Conservation (phyloP, 2,329 filamentous ascomycete genomes). For the Neonectria neomacrospora region DNA sequence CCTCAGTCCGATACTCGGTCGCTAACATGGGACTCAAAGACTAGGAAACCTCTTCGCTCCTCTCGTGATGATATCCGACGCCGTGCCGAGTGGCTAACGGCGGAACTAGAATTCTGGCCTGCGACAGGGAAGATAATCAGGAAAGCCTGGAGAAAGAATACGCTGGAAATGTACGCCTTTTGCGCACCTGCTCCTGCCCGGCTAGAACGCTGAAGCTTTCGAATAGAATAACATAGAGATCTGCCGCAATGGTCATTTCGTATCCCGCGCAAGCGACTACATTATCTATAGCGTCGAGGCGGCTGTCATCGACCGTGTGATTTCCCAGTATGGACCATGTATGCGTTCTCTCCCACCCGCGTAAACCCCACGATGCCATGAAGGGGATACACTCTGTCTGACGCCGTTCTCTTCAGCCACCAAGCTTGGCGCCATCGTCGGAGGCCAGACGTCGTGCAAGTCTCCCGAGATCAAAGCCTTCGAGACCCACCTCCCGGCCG, state of each 20-base stretch:
- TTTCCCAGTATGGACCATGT: constrained; percentile 92
- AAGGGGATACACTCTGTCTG: constrained; percentile 5
- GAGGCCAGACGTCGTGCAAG: constrained; percentile 98
- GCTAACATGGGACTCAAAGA: constrained; percentile 40
- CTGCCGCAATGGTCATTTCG: constrained; percentile 91
- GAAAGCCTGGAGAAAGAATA: constrained; percentile 85
- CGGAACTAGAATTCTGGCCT: constrained; percentile 83
- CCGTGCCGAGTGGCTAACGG: constrained; percentile 46
- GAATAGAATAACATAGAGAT: constrained; percentile 82
- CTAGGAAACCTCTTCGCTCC: constrained; percentile 25
- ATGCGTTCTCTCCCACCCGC: constrained; percentile 48
- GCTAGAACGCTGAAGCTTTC: constrained; percentile 60
- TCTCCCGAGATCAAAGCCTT: constrained; percentile 95
- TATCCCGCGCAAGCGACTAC: constrained; percentile 96
- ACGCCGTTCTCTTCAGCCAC: constrained; percentile 70
- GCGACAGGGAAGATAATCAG: constrained; percentile 91
- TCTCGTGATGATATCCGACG: constrained; percentile 24
- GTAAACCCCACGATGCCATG: constrained; percentile 7
- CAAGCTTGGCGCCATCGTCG: constrained; percentile 93
- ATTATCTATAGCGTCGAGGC: constrained; percentile 99
- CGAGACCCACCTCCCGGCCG: constrained; percentile 84
- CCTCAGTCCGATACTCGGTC: constrained; percentile 23
- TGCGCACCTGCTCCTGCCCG: constrained; percentile 42
- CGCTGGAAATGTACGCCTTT: constrained; percentile 78
- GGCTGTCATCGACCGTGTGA: constrained; percentile 86